phyloP scores from a whole-genome alignment of 2,329 filamentous ascomycete genomes.

The Alternaria rosae region DNA sequence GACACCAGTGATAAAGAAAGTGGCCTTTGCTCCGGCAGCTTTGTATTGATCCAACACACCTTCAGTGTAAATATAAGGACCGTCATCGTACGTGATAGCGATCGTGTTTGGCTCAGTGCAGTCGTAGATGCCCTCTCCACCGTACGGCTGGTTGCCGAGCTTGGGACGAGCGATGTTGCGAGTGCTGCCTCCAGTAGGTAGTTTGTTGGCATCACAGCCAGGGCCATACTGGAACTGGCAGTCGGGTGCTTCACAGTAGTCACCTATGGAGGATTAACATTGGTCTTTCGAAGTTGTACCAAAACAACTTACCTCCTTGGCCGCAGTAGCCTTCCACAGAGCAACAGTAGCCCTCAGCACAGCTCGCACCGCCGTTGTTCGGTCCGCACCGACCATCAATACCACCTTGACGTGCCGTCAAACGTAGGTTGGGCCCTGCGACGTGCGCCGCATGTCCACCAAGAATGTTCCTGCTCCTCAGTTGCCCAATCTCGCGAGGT shows the following conservation, averaged over 20 bases:
- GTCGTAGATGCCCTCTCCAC: constrained; percentile 63
- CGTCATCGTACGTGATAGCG: constrained; percentile 73
- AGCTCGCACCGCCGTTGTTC: constrained; percentile 34
- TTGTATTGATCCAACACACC: constrained; percentile 67
- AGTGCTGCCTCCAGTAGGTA: constrained; percentile 63
- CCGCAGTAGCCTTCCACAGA: constrained; percentile 34
- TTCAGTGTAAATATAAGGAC: constrained; percentile 67
- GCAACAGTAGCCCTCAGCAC: constrained; percentile 46
- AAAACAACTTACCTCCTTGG: constrained; percentile 32
- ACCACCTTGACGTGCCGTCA: constrained; percentile 44
- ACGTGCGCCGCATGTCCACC: constrained; percentile 22
- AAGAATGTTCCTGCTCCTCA: constrained; percentile 39
- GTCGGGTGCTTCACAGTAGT: constrained; percentile 66
- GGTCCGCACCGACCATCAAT: constrained; percentile 44
- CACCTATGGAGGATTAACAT: constrained; percentile 18
- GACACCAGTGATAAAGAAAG: constrained; percentile 70
- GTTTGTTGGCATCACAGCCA: constrained; percentile 65
- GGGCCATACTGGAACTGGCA: constrained; percentile 67
- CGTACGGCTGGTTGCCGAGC: constrained; percentile 63
- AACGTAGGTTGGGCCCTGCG: constrained; percentile 17
- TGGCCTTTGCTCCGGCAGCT: constrained; percentile 67
- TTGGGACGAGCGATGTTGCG: constrained; percentile 59
- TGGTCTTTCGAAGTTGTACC: neutral
- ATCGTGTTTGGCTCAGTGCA: constrained; percentile 63
- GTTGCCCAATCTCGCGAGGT: constrained; percentile 24